Evolutionary conservation across 345 rosid genomes (phyloP).

Genomic region (Conringia planisiliqua): DNA sequence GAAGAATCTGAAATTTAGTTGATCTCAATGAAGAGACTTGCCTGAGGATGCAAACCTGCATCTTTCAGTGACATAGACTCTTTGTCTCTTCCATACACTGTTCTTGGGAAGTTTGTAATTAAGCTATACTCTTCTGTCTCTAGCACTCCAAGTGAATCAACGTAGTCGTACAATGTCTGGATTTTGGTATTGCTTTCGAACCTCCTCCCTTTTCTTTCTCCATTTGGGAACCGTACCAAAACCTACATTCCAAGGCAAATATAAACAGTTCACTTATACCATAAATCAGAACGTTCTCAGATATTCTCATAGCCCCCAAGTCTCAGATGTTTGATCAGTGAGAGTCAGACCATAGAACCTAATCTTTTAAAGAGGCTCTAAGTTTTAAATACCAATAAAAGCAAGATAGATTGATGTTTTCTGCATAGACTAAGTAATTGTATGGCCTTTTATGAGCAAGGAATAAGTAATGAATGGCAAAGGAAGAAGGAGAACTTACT

Average conservation of each 20-base stretch:
- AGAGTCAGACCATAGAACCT: not conserved
- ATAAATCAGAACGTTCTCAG: not conserved
- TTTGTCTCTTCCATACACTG: constrained; percentile 68
- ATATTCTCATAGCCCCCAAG: not conserved
- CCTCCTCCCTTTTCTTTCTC: constrained; percentile 95
- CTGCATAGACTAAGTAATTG: not conserved
- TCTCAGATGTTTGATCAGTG: not conserved
- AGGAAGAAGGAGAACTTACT: constrained; percentile 42
- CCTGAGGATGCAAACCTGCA: constrained; percentile 97
- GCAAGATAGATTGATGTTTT: not conserved
- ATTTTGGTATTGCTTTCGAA: constrained; percentile 57
- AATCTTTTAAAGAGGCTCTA: not conserved
- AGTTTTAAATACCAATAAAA: not conserved
- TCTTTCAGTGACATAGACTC: constrained; percentile 60
- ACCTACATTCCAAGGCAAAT: constrained; percentile 42
- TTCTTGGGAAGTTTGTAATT: constrained; percentile 86
- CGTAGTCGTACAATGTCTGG: constrained; percentile 71
- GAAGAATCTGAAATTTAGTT: constrained; percentile 36
- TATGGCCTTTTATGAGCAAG: not conserved
- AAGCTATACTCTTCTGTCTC: constrained; percentile 72
- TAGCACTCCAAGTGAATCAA: constrained; percentile 85
- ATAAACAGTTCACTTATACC: not conserved
- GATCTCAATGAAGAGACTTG: constrained; percentile 94
- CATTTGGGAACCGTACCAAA: constrained; percentile 83
- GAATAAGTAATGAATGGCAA: not conserved